Conservation (phyloP, 139 green algal genomes). For the Spirogloea muscicola region DNA sequence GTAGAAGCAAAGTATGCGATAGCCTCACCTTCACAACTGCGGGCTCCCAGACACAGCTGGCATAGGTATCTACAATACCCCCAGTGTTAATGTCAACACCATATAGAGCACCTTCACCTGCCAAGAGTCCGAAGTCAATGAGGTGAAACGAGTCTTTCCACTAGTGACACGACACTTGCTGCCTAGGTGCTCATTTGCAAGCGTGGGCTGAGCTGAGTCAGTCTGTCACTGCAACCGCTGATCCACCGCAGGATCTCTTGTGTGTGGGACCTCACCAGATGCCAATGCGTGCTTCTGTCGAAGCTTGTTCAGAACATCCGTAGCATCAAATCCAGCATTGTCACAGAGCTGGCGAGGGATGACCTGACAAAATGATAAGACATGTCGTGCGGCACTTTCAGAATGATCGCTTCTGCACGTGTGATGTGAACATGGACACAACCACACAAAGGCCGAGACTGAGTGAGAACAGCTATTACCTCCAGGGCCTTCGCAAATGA, state of each 20-base stretch:
- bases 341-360: constrained; percentile 94
- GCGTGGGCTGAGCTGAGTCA: too few species aligned
- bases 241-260: too few species aligned
- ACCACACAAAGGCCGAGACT: too few species aligned
- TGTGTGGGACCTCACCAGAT: too few species aligned
- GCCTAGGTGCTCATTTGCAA: too few species aligned
- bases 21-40: constrained; percentile 49
- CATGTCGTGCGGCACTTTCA: too few species aligned
- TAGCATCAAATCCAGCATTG: constrained; percentile 96
- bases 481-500: constrained; percentile 57
- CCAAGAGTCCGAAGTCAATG: background rate
- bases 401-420: constrained; percentile 75
- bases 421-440: background rate
- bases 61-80: constrained; percentile 90
- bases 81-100: constrained; percentile 94
- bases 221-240: too few species aligned
- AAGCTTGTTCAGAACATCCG: constrained; percentile 95
- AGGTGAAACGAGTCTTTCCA: too few species aligned
- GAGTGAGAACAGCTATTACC: too few species aligned
- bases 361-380: too few species aligned
- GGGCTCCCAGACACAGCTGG: constrained; percentile 94
- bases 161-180: too few species aligned
- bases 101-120: constrained; percentile 67
- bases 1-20: too few species aligned
- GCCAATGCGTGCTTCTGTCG: constrained; percentile 86